These are phyloP conservation scores for Pulicaria dysenterica DNA, from an alignment of 129 eudicot genomes.

Conservation along the genomic window DNA sequence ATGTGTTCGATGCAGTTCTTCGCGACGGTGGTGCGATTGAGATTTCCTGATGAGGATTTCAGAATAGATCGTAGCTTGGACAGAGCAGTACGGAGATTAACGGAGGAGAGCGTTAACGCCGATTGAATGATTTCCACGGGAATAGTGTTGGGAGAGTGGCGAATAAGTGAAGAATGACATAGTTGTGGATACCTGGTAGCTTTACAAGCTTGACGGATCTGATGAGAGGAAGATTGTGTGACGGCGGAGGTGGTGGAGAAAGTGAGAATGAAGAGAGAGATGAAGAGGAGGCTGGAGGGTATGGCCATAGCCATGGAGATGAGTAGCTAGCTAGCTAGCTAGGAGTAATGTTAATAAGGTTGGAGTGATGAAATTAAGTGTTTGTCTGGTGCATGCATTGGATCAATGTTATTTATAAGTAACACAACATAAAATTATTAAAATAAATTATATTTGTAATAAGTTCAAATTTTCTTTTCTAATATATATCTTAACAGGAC, in stretches of 20 bases:
- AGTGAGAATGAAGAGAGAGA: not conserved
- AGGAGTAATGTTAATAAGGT: not conserved
- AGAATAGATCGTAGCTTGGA: constrained; percentile 47
- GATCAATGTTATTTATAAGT: too few species aligned
- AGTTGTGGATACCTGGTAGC: constrained; percentile 51
- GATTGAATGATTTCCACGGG: constrained; percentile 43
- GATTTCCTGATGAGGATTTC: constrained; percentile 31
- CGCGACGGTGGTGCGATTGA: constrained; percentile 52
- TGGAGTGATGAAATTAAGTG: too few species aligned
- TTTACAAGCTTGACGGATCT: constrained; percentile 52
- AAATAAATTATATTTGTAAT: too few species aligned
- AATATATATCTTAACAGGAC: too few species aligned
- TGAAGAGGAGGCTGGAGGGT: not conserved
- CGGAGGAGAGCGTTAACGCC: constrained; percentile 36
- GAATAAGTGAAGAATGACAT: constrained; percentile 39
- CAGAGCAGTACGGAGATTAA: constrained; percentile 39
- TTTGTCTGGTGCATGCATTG: too few species aligned
- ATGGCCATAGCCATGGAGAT: constrained; percentile 1
- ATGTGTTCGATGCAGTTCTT: constrained; percentile 48
- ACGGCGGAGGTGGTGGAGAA: constrained; percentile 10
- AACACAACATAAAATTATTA: too few species aligned
- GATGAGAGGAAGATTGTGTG: constrained; percentile 8
- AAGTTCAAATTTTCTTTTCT: too few species aligned
- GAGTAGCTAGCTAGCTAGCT: too few species aligned
- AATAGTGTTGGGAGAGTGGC: constrained; percentile 20